Evolutionary conservation across 2,329 filamentous ascomycete species (phyloP), one percentile per base, ranked within the genome.

Genomic region (Cryphonectria naterciae): DNA sequence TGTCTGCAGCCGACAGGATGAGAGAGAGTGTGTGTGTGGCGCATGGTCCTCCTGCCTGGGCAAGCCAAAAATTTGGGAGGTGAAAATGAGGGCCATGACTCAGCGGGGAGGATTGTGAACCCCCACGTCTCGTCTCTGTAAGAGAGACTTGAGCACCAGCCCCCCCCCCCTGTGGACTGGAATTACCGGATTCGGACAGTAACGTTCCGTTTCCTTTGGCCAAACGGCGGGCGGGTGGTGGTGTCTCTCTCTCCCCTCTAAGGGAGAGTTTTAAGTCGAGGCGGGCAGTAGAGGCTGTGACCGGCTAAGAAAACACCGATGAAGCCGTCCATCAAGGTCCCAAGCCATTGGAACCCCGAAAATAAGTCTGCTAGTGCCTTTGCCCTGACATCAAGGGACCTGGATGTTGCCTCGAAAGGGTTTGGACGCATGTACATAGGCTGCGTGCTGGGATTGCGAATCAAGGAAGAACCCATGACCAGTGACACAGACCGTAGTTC

Each of bases 361-460:
- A n/a, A 15, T n/a, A 49, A n/a, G 19, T 11, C 46, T 49, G 19
- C 46, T 61, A 28, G 39, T 43, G 37, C 56, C 22, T 43, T 43
- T 46, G 63, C 62, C 70, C 62, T 69, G 67, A 56, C 67, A 69
- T 68, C 65, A 66, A 65, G 43, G 70, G 63, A 67, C 67, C 64
- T 64, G 41, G 22, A 32, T n/a, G 35, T 39, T 67, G 39, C 56
- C 67, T 70, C 28, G 25, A 67, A 69, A 60, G 6, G 58, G 70
- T 15, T 63, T 71, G 63, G 63, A n/a, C n/a, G 8, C 13, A 39
- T 58, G 37, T 68, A 65, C 19, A 22, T 19, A n/a, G 2, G 17
- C 43, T 71, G 67, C 67, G 65, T 19, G 46, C 65, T 41, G 37
- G 22, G 37, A 56, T 28, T 66, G 28, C 32, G 22, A 61, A 66